Conservation (phyloP, 2,329 filamentous ascomycete species). For the Pseudogymnoascus sp. region DNA sequence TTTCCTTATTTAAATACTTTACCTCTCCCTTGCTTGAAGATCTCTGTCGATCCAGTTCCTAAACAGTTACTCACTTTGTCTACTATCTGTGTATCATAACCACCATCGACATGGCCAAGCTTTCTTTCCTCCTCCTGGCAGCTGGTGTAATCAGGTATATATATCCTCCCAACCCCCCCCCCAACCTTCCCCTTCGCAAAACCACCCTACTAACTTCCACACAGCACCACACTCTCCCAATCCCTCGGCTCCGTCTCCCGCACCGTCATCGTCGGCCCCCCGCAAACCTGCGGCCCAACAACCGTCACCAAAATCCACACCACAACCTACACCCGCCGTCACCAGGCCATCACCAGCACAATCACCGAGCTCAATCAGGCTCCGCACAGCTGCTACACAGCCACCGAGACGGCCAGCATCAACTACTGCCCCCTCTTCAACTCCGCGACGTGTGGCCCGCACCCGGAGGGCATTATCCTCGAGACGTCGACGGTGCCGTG, state of each 20-base stretch:
- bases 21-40: neutral
- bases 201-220: neutral
- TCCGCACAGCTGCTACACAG: neutral
- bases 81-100: neutral
- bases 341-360: neutral
- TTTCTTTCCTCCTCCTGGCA: neutral
- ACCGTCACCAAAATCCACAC: neutral
- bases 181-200: neutral
- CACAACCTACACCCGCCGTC: neutral
- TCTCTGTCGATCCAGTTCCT: neutral
- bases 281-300: neutral
- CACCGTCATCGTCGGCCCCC: neutral
- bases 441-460: conserved; percentile 8
- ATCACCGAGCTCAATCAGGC: neutral
- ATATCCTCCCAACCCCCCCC: neutral
- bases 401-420: neutral
- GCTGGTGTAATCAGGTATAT: neutral
- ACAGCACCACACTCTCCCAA: neutral
- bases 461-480: conserved; percentile 15
- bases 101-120: neutral
- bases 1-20: neutral
- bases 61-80: neutral
- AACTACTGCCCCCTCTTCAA: conserved; percentile 9
- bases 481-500: conserved; percentile 33
- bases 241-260: neutral